Evolutionary conservation across 352 stramenopile species (phyloP).

Genomic region (Globisporangium rhizosaccharum): DNA sequence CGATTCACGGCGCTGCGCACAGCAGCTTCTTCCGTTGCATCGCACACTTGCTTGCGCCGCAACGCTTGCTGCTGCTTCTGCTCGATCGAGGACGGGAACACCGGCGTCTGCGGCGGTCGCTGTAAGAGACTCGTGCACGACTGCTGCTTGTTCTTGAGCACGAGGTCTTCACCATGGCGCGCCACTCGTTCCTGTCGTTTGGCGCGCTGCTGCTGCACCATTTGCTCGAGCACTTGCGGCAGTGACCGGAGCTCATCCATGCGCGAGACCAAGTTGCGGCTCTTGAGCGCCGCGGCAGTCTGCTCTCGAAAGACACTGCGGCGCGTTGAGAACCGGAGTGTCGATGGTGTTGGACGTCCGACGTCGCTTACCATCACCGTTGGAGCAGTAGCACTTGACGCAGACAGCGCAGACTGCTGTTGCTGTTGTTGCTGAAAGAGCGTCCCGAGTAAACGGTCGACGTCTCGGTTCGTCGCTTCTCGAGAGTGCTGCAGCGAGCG

Average conservation of each 20-base stretch:
- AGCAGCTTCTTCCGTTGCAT: slow-evolving; percentile 32
- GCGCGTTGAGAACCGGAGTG: slow-evolving; percentile 28
- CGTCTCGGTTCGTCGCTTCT: slow-evolving; percentile 36
- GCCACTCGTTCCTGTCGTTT: slow-evolving; percentile 34
- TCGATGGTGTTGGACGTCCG: slow-evolving; percentile 6
- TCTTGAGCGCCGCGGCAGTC: slow-evolving; percentile 43
- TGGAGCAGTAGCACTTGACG: not conserved
- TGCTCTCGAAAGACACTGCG: slow-evolving; percentile 46
- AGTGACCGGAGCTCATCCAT: slow-evolving; percentile 53
- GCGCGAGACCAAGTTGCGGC: slow-evolving; percentile 40
- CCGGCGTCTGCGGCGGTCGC: slow-evolving; percentile 38
- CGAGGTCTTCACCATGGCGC: slow-evolving; percentile 43
- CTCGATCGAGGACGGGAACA: slow-evolving; percentile 52
- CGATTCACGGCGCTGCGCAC: slow-evolving; percentile 33
- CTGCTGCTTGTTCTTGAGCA: slow-evolving; percentile 43
- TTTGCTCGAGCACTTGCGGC: slow-evolving; percentile 43
- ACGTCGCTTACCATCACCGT: not conserved
- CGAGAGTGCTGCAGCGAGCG: slow-evolving; percentile 22
- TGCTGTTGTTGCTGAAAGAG: slow-evolving; percentile 27
- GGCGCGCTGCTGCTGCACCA: slow-evolving; percentile 26
- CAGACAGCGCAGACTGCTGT: not conserved
- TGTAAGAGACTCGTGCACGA: slow-evolving; percentile 31
- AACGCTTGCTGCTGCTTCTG: slow-evolving; percentile 38
- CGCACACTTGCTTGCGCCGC: slow-evolving; percentile 49
- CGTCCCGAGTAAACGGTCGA: slow-evolving; percentile 34